Evolutionary conservation across 2,329 filamentous ascomycete species (phyloP).

Genomic region (Xylaria sp.): DNA sequence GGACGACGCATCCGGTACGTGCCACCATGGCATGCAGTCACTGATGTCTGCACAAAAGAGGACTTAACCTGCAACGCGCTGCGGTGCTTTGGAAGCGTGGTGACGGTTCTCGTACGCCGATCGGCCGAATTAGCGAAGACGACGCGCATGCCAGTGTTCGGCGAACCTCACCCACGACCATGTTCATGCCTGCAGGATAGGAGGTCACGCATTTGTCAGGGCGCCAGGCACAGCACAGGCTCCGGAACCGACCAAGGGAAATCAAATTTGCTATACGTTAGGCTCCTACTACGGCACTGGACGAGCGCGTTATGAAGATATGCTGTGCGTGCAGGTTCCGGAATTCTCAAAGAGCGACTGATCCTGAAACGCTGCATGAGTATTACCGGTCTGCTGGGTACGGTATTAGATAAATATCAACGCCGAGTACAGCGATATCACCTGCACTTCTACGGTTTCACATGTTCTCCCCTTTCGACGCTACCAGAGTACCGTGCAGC

Average conservation of each 20-base stretch:
- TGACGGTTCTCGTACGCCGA: not conserved
- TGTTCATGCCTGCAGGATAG: not conserved
- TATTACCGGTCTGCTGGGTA: not conserved
- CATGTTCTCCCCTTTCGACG: not conserved
- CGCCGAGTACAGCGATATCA: not conserved
- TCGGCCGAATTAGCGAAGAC: conserved; percentile 1
- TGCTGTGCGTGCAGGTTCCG: not conserved
- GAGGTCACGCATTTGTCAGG: not conserved
- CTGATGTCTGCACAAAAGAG: not conserved
- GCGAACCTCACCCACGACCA: not conserved
- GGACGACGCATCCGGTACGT: conserved; percentile 1
- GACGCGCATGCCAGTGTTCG: not conserved
- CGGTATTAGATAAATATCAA: not conserved
- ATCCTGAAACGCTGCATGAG: not conserved
- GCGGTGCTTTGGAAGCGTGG: not conserved
- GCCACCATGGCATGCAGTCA: conserved; percentile 14
- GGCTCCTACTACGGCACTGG: too few relatives aligned
- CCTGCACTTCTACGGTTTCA: not conserved
- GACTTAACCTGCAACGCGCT: not conserved
- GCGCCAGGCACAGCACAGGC: not conserved
- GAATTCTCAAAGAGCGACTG: not conserved
- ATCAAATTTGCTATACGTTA: not conserved
- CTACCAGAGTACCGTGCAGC: not conserved
- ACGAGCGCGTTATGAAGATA: not conserved
- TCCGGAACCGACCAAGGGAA: not conserved